These are phyloP conservation scores for Pittosporum tobira DNA, from an alignment of 129 eudicot species.

Conservation along the genomic window DNA sequence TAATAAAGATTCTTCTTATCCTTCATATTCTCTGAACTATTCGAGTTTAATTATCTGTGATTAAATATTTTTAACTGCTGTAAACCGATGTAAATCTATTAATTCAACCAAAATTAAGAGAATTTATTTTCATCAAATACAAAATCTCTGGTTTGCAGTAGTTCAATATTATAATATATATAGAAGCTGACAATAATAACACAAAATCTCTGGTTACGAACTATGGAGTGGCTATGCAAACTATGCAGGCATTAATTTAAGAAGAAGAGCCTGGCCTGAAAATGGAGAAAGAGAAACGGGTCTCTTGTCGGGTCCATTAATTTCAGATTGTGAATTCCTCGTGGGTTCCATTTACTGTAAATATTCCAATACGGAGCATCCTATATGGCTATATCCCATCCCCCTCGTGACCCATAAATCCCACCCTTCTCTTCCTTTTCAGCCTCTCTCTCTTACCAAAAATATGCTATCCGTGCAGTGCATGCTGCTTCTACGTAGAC, in stretches of 20 bases:
- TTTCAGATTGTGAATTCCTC: conserved; percentile 24
- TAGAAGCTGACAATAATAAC: too few relatives aligned
- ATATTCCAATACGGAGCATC: too few relatives aligned
- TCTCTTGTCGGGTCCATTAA: conserved; percentile 20
- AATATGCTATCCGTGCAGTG: conserved; percentile 5
- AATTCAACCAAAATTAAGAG: too few relatives aligned
- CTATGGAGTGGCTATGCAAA: not conserved
- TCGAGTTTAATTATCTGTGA: too few relatives aligned
- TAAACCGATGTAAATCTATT: too few relatives aligned
- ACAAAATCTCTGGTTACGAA: too few relatives aligned
- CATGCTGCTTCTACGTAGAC: conserved; percentile 11
- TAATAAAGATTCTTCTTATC: too few relatives aligned
- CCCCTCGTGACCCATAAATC: conserved; percentile 34
- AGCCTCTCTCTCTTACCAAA: not conserved
- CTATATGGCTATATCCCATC: not conserved
- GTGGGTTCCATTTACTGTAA: conserved; percentile 14
- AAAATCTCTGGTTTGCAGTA: too few relatives aligned
- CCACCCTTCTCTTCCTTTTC: not conserved
- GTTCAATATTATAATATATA: too few relatives aligned
- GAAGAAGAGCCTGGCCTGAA: not conserved
- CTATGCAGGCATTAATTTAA: not conserved
- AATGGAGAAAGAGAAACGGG: conserved; percentile 17
- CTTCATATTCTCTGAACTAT: too few relatives aligned
- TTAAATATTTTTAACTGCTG: too few relatives aligned
- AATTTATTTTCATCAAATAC: too few relatives aligned